These are phyloP conservation scores for Microstegium vimineum DNA, from an alignment of 176 grass and related monocot genomes.

Conservation along the genomic window DNA sequence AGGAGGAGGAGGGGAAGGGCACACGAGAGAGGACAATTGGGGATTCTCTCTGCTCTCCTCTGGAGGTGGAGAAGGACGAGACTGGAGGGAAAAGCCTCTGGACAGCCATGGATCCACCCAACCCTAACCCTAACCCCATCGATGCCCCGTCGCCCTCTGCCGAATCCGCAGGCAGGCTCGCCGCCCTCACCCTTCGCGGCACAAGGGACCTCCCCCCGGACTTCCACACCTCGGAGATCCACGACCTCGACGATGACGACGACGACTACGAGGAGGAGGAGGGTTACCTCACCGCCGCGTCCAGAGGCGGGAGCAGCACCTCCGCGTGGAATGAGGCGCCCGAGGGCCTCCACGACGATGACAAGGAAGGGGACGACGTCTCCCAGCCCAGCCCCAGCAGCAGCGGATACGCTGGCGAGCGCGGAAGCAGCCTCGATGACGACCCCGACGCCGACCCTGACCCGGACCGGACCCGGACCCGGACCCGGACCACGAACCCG, in stretches of 20 bases:
- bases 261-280: conserved; percentile 30
- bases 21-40: too few relatives aligned
- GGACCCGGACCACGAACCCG: too few relatives aligned
- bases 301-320: conserved; percentile 42
- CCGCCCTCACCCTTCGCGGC: conserved; percentile 32
- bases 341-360: conserved; percentile 28
- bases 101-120: conserved; percentile 37
- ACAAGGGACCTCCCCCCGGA: conserved; percentile 49
- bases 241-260: conserved; percentile 25
- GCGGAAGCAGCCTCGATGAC: conserved; percentile 70
- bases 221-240: conserved; percentile 47
- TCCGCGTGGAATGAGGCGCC: conserved; percentile 25
- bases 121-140: too few relatives aligned
- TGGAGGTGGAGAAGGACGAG: too few relatives aligned
- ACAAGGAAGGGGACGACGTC: conserved; percentile 28
- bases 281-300: conserved; percentile 38
- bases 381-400: conserved; percentile 77
- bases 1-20: too few relatives aligned
- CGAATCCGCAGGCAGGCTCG: background rate
- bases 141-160: background rate
- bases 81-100: background rate
- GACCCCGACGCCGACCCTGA: conserved; percentile 23
- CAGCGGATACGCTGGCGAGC: conserved; percentile 85
- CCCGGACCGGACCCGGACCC: too few relatives aligned
- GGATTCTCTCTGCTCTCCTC: too few relatives aligned